These are phyloP conservation scores for Oryza brachyantha DNA, from an alignment of 176 grass and related monocot genomes.

Conservation along the genomic window DNA sequence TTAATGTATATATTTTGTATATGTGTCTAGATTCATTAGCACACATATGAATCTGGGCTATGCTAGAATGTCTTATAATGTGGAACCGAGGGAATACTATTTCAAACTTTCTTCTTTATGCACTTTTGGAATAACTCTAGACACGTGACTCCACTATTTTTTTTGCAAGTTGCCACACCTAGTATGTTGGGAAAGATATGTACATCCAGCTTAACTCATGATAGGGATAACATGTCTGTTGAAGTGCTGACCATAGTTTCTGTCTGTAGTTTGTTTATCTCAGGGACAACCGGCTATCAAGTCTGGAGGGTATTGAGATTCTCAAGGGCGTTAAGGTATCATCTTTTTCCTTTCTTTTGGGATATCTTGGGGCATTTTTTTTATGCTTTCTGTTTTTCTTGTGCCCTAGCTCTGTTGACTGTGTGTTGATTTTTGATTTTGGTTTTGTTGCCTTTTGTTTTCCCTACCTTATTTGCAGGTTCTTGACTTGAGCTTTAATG, in stretches of 20 bases:
- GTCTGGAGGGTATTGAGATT: conserved; percentile 81
- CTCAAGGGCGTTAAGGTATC: conserved; percentile 89
- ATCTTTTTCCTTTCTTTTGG: conserved; percentile 16
- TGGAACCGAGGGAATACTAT: too few relatives aligned
- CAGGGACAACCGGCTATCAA: conserved; percentile 91
- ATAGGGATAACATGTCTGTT: conserved; percentile 2
- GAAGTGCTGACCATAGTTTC: conserved; percentile 2
- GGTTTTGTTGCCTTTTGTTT: conserved; percentile 15
- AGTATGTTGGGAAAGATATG: conserved; percentile 10
- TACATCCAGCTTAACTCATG: not conserved
- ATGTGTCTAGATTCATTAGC: too few relatives aligned
- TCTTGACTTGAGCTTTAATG: conserved; percentile 99
- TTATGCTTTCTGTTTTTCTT: not conserved
- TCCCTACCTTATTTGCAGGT: conserved; percentile 50
- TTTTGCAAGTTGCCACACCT: conserved; percentile 7
- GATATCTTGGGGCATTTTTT: not conserved
- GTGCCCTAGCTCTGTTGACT: not conserved
- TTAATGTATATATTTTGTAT: too few relatives aligned
- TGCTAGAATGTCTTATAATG: too few relatives aligned
- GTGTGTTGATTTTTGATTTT: conserved; percentile 22
- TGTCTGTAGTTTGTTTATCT: conserved; percentile 94
- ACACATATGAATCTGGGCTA: too few relatives aligned
- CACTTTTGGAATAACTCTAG: conserved; percentile 31
- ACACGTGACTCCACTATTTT: not conserved
- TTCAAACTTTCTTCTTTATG: conserved; percentile 7